phyloP scores from a whole-genome alignment of 192 early-diverging fungal genomes.

The Ramicandelaber brevisporus region DNA sequence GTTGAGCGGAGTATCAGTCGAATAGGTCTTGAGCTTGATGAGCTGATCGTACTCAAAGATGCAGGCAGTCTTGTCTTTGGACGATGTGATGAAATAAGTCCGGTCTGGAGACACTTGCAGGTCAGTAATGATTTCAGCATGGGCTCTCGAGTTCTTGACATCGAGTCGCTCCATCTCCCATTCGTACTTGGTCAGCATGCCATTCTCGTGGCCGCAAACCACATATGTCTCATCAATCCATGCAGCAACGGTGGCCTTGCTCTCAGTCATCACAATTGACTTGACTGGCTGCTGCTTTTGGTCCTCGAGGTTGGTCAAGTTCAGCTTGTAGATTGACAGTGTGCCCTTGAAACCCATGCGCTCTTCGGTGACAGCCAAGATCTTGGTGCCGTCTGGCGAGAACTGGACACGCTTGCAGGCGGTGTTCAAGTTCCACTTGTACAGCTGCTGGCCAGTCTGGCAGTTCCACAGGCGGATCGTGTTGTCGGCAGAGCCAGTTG shows the following conservation, averaged over 20 bases:
- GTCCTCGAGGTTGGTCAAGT: constrained; percentile 19
- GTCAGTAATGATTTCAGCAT: constrained; percentile 57
- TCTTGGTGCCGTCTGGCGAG: constrained; percentile 64
- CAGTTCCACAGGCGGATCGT: constrained; percentile 79
- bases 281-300: constrained; percentile 54
- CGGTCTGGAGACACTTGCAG: constrained; percentile 76
- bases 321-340: constrained; percentile 62
- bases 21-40: constrained; percentile 56
- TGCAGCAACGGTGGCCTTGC: constrained; percentile 75
- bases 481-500: constrained; percentile 83
- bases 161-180: constrained; percentile 48
- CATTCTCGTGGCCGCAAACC: constrained; percentile 83
- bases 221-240: constrained; percentile 91
- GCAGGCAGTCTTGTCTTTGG: constrained; percentile 80
- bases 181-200: constrained; percentile 68
- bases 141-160: constrained; percentile 21
- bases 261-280: constrained; percentile 38
- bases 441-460: constrained; percentile 70
- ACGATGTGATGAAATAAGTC: constrained; percentile 84
- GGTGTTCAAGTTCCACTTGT: constrained; percentile 70
- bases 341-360: constrained; percentile 77
- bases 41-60: constrained; percentile 73
- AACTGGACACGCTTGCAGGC: constrained; percentile 82
- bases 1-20: constrained; percentile 74
- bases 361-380: constrained; percentile 83